Evolutionary conservation across 1,139 yeast genomes (phyloP).

Genomic region (Scheffersomyces segobiensis): DNA sequence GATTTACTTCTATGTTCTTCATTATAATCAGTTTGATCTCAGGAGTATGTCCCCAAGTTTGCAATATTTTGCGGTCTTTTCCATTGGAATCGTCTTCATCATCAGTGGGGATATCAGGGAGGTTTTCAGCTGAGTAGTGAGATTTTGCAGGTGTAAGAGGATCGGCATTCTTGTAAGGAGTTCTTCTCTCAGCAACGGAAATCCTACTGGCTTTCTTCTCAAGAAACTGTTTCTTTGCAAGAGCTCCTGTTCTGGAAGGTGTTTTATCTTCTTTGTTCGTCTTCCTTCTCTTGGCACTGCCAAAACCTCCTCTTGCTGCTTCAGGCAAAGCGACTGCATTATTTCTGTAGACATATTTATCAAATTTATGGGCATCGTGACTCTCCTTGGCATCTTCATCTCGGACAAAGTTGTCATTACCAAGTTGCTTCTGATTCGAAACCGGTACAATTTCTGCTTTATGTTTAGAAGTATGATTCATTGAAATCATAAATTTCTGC

Average conservation of each 20-base stretch:
- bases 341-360: background rate
- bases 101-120: constrained; percentile 54
- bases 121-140: constrained; percentile 17
- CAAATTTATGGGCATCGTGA: background rate
- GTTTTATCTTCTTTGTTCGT: constrained; percentile 7
- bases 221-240: constrained; percentile 4
- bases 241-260: constrained; percentile 5
- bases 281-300: constrained; percentile 6
- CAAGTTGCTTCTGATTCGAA: background rate
- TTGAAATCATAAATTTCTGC: constrained; percentile 31
- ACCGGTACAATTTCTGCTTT: background rate
- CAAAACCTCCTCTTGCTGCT: constrained; percentile 30
- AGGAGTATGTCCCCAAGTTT: constrained; percentile 76
- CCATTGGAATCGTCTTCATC: constrained; percentile 60
- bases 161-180: constrained; percentile 4
- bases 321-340: constrained; percentile 39
- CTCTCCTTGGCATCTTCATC: background rate
- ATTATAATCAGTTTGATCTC: constrained; percentile 53
- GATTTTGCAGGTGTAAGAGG: constrained; percentile 10
- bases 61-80: constrained; percentile 40
- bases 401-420: background rate
- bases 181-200: constrained; percentile 8
- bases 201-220: constrained; percentile 10
- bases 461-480: constrained; percentile 20
- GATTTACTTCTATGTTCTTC: constrained; percentile 65